These are phyloP conservation scores for Petunia secreta DNA, from an alignment of 257 asterid genomes.

Conservation along the genomic window DNA sequence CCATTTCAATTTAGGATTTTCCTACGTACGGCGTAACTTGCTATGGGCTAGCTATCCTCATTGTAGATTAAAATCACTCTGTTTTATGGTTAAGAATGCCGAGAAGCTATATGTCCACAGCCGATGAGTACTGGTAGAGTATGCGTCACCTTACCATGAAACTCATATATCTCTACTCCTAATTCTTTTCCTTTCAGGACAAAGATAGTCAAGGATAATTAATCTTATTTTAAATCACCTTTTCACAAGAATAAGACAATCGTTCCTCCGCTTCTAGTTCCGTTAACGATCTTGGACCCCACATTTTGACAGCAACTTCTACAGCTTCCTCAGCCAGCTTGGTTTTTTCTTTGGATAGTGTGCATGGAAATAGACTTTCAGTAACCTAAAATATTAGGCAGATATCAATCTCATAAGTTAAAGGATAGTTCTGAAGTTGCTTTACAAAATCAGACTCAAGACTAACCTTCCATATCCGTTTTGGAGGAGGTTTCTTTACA, in stretches of 20 bases:
- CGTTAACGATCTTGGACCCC: slow-evolving; percentile 89
- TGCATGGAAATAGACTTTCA: slow-evolving; percentile 84
- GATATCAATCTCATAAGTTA: slow-evolving; percentile 4
- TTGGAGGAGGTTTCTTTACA: slow-evolving; percentile 83
- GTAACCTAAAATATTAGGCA: slow-evolving; percentile 59
- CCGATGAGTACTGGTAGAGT: background rate
- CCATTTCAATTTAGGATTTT: slow-evolving; percentile 17
- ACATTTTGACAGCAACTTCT: slow-evolving; percentile 74
- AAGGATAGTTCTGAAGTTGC: slow-evolving; percentile 21
- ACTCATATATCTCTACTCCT: background rate
- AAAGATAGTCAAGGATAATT: slow-evolving; percentile 21
- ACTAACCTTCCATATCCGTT: slow-evolving; percentile 89
- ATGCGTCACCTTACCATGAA: background rate
- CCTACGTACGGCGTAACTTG: background rate
- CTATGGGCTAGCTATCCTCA: background rate
- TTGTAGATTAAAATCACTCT: slow-evolving; percentile 5
- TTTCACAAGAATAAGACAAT: slow-evolving; percentile 93
- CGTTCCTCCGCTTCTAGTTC: slow-evolving; percentile 99
- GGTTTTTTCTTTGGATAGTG: slow-evolving; percentile 71
- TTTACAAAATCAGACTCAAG: slow-evolving; percentile 27
- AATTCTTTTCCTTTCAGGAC: slow-evolving; percentile 18
- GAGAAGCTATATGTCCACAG: slow-evolving; percentile 6
- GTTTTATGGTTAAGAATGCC: slow-evolving; percentile 6
- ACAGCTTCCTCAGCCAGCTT: slow-evolving; percentile 90
- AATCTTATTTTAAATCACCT: slow-evolving; percentile 53